Evolutionary conservation across 768 basidiomycete species (phyloP), one percentile per base, ranked within the genome.

Genomic region (Tricholoma furcatifolium): DNA sequence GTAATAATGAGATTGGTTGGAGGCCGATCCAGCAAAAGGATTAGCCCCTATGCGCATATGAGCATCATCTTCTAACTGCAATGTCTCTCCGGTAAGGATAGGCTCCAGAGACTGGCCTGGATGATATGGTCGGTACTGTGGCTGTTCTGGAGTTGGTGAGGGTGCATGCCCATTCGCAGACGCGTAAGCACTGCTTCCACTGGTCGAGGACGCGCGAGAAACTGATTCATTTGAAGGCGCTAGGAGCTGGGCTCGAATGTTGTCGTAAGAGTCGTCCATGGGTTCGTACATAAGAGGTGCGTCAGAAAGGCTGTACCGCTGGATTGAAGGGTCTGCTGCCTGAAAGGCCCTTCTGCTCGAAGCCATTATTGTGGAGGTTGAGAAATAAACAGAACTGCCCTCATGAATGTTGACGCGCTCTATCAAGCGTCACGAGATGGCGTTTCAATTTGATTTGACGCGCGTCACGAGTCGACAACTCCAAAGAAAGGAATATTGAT

Each of bases 51-150:
- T 43, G 60, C 59, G 57, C 64, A 47, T 62, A 53, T 41, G 56
- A 39, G 64, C 55, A 43, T 51, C 64, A 61, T 71, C 71, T 4
- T 78, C 76, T 8, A 84, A 62, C 44, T 84, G 77, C 17, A 85
- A 71, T 0, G 83, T 84, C 65, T 86, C 84, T 31, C 84, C 84
- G 6, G 84, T 85, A 49, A 80, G 71, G 39, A 86, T 85, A 0
- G 84, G 83, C 31, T 73, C 79, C 14, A 86, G 70, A 47, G 74
- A 74, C 60, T 85, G 83, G 2, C 84, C 84, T 21, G 82, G 84
- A 51, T 82, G 77, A 57, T 86, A 86, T 49, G 76, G 77, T 21
- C 62, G 65, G 51, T 76, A 77, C 47, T 67, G 61, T 45, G 18
- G 61, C 6, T 32, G 46, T 38, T 34, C 43, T 30, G 30, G n/a